Percentiles rank a stretch among this genome's conserved stretches.
Conservation (phyloP, 495 filamentous ascomycete genomes). For the Aeminium ludgeri region DNA sequence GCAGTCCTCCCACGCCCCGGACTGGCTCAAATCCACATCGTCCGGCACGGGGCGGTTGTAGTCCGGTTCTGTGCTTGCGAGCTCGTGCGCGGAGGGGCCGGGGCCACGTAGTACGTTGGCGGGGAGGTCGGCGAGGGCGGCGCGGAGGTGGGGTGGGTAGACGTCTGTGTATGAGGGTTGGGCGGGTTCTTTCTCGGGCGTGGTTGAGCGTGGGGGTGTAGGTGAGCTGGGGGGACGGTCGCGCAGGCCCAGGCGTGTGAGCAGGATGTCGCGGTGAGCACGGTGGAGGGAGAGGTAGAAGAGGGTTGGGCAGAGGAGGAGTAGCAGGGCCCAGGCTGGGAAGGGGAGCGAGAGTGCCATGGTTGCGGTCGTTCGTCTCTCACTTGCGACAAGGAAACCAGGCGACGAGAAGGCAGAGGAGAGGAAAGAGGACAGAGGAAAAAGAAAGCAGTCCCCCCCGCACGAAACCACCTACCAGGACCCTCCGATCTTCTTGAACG, state of each 20-base stretch:
- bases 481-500: too few species aligned
- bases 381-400: too few species aligned
- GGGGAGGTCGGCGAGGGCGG: slow-evolving; percentile 28
- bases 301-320: too few species aligned
- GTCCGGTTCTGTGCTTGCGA: slow-evolving; percentile 13
- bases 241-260: slow-evolving; percentile 10
- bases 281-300: not conserved
- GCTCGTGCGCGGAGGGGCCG: slow-evolving; percentile 11
- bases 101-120: slow-evolving; percentile 12
- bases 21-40: slow-evolving; percentile 10
- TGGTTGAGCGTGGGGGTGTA: slow-evolving; percentile 41
- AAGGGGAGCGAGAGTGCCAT: too few species aligned
- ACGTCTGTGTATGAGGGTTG: slow-evolving; percentile 29
- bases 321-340: too few species aligned
- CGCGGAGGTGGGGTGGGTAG: slow-evolving; percentile 41
- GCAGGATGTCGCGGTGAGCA: slow-evolving; percentile 5
- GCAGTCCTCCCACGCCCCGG: slow-evolving; percentile 16
- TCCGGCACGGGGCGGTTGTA: slow-evolving; percentile 18
- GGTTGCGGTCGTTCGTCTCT: too few species aligned
- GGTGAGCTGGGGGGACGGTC: slow-evolving; percentile 22
- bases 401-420: too few species aligned
- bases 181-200: slow-evolving; percentile 32
- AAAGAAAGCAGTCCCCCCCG: too few species aligned
- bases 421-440: too few species aligned
- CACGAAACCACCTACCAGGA: too few species aligned